A percentile compares a stretch with the other conserved stretches of the same genome.
These are phyloP conservation scores for Helminthosporium solani DNA, from an alignment of 2,329 filamentous ascomycete species.

Conservation along the genomic window DNA sequence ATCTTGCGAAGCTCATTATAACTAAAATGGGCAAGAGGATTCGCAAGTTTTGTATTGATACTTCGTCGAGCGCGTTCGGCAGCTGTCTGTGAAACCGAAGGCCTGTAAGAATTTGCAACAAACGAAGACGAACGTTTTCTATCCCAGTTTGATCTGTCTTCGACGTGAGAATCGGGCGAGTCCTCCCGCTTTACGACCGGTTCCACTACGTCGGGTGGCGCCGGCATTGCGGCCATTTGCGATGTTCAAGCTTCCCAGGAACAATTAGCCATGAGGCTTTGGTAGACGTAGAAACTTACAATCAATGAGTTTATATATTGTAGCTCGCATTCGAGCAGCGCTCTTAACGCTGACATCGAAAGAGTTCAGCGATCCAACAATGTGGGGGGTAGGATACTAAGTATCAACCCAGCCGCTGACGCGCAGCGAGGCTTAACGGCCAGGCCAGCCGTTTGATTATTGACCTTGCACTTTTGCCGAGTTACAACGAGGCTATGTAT, in stretches of 20 bases:
- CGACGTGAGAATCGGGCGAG: slow-evolving; percentile 14
- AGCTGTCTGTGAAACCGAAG: slow-evolving; percentile 37
- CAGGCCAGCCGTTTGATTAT: slow-evolving; percentile 3
- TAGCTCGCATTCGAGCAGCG: not conserved
- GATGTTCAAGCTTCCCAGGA: not conserved
- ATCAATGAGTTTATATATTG: not conserved
- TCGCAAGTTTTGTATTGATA: slow-evolving; percentile 54
- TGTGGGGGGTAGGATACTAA: not conserved
- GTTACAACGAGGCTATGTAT: not conserved
- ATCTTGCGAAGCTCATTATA: slow-evolving; percentile 55
- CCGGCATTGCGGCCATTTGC: not conserved
- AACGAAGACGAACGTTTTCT: slow-evolving; percentile 1
- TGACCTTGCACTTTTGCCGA: not conserved
- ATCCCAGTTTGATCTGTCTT: slow-evolving; percentile 11
- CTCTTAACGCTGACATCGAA: not conserved
- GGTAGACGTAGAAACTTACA: not conserved
- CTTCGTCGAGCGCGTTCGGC: slow-evolving; percentile 37
- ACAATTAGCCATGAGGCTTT: not conserved
- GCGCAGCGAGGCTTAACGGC: not conserved
- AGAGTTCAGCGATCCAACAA: not conserved
- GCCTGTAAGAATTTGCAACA: slow-evolving; percentile 12
- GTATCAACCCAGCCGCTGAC: slow-evolving; percentile 4
- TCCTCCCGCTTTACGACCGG: slow-evolving; percentile 8
- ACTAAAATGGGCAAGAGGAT: slow-evolving; percentile 53
- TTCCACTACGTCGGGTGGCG: not conserved